phyloP scores from a whole-genome alignment of 1,284 basidiomycete genomes.

The Ceratobasidium sp. region DNA sequence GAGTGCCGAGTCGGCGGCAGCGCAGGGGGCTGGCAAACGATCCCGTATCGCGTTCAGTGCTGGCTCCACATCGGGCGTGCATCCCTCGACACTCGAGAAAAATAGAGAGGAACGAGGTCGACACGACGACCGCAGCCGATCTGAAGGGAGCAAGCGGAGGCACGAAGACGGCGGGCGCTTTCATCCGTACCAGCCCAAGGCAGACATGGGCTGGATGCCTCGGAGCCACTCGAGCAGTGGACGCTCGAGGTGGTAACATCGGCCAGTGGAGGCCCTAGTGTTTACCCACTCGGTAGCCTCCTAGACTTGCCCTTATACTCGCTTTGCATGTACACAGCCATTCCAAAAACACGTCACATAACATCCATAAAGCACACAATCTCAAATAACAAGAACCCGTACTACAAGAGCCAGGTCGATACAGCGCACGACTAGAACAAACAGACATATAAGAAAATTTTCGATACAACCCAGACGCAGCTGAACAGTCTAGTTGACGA shows the following conservation, averaged over 20 bases:
- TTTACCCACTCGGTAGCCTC: too few species aligned
- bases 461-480: conserved; percentile 2
- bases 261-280: too few species aligned
- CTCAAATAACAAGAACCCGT: conserved; percentile 16
- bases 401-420: conserved; percentile 1
- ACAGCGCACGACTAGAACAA: conserved; percentile 4
- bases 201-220: conserved; percentile 33
- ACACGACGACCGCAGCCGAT: background rate
- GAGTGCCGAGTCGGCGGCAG: conserved; percentile 60
- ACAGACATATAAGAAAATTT: conserved; percentile 10
- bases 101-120: background rate
- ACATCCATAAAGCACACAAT: conserved; percentile 29
- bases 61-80: conserved; percentile 28
- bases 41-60: conserved; percentile 61
- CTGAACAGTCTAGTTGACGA: conserved; percentile 32
- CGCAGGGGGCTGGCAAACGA: conserved; percentile 60
- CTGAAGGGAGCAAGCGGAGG: background rate
- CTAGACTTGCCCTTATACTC: too few species aligned
- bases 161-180: conserved; percentile 9
- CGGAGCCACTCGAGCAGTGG: conserved; percentile 11
- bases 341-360: background rate
- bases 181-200: conserved; percentile 19
- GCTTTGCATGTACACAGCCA: background rate
- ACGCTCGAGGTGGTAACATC: conserved; percentile 4
- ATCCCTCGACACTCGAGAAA: conserved; percentile 14